Evolutionary conservation across 2,329 filamentous ascomycete species (phyloP).

Genomic region (Pseudopyrenochaeta lycopersici): DNA sequence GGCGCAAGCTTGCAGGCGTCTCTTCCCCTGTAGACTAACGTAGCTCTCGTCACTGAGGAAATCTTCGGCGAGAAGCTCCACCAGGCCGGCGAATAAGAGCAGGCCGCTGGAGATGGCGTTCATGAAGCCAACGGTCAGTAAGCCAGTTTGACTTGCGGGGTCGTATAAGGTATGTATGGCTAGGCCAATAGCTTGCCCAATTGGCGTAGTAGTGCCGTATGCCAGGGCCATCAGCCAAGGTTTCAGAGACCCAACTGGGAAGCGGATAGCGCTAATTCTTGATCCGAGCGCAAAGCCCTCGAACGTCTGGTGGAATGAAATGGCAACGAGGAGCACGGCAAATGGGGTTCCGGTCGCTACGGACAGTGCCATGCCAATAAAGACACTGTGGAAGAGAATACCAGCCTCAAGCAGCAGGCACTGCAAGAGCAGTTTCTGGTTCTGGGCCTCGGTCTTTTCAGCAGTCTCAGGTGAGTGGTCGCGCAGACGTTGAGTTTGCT

Average conservation of each 20-base stretch:
- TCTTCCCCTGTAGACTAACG: conserved; percentile 64
- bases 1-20: conserved; percentile 68
- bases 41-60: conserved; percentile 72
- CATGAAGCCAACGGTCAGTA: conserved; percentile 61
- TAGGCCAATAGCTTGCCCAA: conserved; percentile 61
- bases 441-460: conserved; percentile 55
- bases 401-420: conserved; percentile 79
- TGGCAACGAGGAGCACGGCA: conserved; percentile 72
- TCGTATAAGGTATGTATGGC: conserved; percentile 61
- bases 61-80: conserved; percentile 61
- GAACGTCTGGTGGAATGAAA: conserved; percentile 76
- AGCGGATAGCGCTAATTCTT: conserved; percentile 73
- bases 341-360: conserved; percentile 73
- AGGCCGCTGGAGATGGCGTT: conserved; percentile 60
- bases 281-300: conserved; percentile 75
- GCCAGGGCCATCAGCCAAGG: conserved; percentile 76
- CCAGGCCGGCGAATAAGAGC: conserved; percentile 59
- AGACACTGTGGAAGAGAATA: conserved; percentile 81
- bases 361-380: conserved; percentile 77
- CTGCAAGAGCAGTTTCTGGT: conserved; percentile 72
- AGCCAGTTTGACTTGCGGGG: conserved; percentile 56
- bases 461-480: conserved; percentile 22
- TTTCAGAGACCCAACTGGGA: conserved; percentile 74
- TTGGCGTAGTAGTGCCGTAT: conserved; percentile 66
- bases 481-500: conserved; percentile 18